These are phyloP conservation scores for Coniochaeta sp. DNA, from an alignment of 2,329 filamentous ascomycete species.

Conservation along the genomic window DNA sequence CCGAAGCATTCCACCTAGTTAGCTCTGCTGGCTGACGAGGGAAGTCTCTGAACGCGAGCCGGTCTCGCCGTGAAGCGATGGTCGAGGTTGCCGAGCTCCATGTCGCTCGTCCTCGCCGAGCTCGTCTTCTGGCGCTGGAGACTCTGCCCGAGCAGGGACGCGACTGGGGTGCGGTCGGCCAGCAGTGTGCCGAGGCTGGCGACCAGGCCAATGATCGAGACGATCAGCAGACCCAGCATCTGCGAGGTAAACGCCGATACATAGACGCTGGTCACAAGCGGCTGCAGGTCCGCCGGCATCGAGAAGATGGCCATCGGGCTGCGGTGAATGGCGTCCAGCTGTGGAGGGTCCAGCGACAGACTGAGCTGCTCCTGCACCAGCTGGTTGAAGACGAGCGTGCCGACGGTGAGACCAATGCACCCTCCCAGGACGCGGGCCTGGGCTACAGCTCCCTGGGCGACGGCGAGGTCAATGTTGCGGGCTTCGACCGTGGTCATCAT, in stretches of 20 bases:
- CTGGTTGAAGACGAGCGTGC: conserved; percentile 50
- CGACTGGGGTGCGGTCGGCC: conserved; percentile 7
- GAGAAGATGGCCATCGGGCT: conserved; percentile 8
- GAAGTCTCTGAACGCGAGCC: background rate
- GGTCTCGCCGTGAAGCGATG: background rate
- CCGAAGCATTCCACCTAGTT: no score
- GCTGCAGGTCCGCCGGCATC: conserved; percentile 2
- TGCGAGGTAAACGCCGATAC: conserved; percentile 10
- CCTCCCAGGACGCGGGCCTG: conserved; percentile 55
- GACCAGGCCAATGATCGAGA: conserved; percentile 8
- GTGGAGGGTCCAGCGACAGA: background rate
- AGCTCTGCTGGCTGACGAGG: background rate
- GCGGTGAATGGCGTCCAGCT: conserved; percentile 9
- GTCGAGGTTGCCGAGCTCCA: conserved; percentile 10
- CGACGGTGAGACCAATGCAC: conserved; percentile 49
- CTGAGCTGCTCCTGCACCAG: conserved; percentile 22
- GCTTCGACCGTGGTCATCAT: conserved; percentile 50
- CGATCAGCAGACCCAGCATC: conserved; percentile 11
- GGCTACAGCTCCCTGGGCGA: conserved; percentile 52
- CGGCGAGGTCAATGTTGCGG: conserved; percentile 40
- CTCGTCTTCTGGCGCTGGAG: conserved; percentile 6
- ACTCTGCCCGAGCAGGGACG: conserved; percentile 11
- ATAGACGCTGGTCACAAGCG: conserved; percentile 9
- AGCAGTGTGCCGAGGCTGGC: conserved; percentile 10
- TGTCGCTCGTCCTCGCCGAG: conserved; percentile 5